A percentile compares a stretch with the other conserved stretches of the same genome.
phyloP scores from a whole-genome alignment of 352 stramenopile species.

The Phytopythium sindhum region DNA sequence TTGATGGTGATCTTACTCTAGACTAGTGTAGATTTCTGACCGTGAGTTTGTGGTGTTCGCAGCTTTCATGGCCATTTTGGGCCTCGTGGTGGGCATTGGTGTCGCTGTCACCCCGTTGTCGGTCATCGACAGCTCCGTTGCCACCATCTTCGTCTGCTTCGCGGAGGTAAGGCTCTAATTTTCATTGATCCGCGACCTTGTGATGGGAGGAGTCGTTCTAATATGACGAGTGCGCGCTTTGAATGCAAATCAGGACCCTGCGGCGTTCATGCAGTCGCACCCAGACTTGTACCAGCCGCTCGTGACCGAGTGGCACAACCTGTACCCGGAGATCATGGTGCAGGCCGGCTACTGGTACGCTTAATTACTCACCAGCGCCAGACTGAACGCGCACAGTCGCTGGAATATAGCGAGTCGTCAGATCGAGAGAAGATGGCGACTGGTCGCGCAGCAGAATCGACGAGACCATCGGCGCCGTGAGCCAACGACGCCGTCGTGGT shows the following conservation, averaged over 20 bases:
- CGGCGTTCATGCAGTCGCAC: constrained; percentile 75
- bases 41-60: background rate
- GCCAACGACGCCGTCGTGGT: background rate
- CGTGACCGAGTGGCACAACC: constrained; percentile 85
- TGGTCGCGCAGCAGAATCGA: background rate
- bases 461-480: background rate
- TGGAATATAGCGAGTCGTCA: background rate
- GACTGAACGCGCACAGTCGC: background rate
- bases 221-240: background rate
- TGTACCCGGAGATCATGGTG: constrained; percentile 89
- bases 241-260: constrained; percentile 47
- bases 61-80: constrained; percentile 77
- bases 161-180: constrained; percentile 59
- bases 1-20: background rate
- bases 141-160: constrained; percentile 97
- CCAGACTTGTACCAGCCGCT: constrained; percentile 79
- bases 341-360: constrained; percentile 80
- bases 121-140: constrained; percentile 93
- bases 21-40: background rate
- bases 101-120: constrained; percentile 88
- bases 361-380: constrained; percentile 8
- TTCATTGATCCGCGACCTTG: background rate
- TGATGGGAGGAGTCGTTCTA: background rate
- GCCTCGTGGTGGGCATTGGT: constrained; percentile 86
- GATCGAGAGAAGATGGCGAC: background rate